Evolutionary conservation across 257 asterid genomes (phyloP), one percentile per base, ranked within the genome.

Genomic region (Paulownia fortunei): DNA sequence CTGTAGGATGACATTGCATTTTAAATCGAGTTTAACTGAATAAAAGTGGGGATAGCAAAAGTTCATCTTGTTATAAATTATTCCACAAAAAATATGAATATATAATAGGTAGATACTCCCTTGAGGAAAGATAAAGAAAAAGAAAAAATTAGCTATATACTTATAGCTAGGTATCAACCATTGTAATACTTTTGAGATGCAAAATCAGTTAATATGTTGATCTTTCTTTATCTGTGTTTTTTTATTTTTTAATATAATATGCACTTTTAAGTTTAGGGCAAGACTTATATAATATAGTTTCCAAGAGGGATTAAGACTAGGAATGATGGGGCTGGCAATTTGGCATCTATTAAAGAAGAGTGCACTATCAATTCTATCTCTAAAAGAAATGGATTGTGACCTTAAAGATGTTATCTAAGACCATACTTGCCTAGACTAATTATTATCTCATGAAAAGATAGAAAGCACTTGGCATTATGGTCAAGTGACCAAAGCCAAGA

Each of bases 301-400:
- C 63, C 11, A 15, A n/a, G 76, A 80, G 76, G 67, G 64, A 32
- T 34, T 26, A 61, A 52, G 80, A 36, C 10, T 52, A 69, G 79
- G 74, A 60, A 60, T 77, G 83, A 82, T 80, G 87, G 80, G 86
- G 79, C 24, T 83, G 79, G 88, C 71, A 76, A 67, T 37, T 66
- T 82, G 83, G 81, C 76, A 84, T 80, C 76, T 76, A 73, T 66
- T 77, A 82, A 80, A 78, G 83, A 74, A 70, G 86, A 82, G 41
- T 64, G 90, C 87, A 82, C 90, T 82, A 82, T 82, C 85, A 66
- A 69, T 72, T 79, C 72, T 74, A 67, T 47, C 77, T 71, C 84
- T n/a, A 86, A 89, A 91, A 89, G 97, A 81, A 86, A 83, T 88
- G 89, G 94, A 91, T 89, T 79, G 94, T 89, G 97, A 89, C 93